phyloP scores from a whole-genome alignment of 768 basidiomycete species.

The Kondoa subrosea region DNA sequence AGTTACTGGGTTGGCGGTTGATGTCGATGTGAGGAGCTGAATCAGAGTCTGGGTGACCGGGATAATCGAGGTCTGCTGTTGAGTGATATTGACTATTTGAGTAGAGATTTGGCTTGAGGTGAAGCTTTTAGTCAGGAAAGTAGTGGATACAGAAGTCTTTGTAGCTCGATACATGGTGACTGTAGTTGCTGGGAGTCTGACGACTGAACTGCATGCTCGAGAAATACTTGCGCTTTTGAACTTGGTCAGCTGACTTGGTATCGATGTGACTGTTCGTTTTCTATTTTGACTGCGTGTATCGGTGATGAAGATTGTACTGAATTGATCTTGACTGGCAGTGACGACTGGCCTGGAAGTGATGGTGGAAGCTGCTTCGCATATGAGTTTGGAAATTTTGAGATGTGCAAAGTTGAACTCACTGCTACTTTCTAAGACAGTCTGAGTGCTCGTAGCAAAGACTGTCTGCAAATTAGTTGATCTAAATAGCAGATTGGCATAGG shows the following conservation, averaged over 20 bases:
- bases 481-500: not conserved
- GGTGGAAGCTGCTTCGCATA: not conserved
- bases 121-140: not conserved
- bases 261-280: not conserved
- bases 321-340: not conserved
- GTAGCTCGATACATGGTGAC: not conserved
- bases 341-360: not conserved
- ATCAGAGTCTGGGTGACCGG: not conserved
- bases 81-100: not conserved
- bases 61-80: too few species aligned
- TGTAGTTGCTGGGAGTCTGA: not conserved
- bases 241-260: not conserved
- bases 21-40: not conserved
- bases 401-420: not conserved
- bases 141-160: not conserved
- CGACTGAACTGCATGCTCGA: not conserved
- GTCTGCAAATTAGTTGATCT: not conserved
- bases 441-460: not conserved
- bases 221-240: not conserved
- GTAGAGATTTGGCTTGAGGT: not conserved
- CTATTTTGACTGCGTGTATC: not conserved
- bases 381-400: not conserved
- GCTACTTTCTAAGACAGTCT: not conserved
- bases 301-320: not conserved
- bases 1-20: not conserved